A percentile compares a stretch with the other conserved stretches of the same genome.
These are phyloP conservation scores for Candida coquimbonensis DNA, from an alignment of 805 yeast genomes.

Conservation along the genomic window DNA sequence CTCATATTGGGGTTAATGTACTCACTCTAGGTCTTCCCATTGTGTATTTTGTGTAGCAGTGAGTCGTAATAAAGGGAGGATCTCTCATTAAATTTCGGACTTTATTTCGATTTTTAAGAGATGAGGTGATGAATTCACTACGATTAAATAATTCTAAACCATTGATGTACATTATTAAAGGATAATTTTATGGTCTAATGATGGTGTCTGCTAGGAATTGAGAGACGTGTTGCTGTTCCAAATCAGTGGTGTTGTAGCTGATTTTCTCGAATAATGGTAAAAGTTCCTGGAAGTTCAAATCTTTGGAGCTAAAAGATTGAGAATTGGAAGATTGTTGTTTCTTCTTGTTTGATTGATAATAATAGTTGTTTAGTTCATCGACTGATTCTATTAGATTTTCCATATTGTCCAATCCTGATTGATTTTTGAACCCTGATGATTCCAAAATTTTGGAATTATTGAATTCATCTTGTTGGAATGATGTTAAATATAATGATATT, in stretches of 20 bases:
- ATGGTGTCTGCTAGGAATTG: slow-evolving; percentile 19
- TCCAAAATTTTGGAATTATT: slow-evolving; percentile 15
- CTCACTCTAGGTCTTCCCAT: slow-evolving; percentile 23
- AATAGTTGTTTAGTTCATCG: slow-evolving; percentile 20
- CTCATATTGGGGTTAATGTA: neutral
- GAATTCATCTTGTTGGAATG: slow-evolving; percentile 15
- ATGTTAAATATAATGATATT: slow-evolving; percentile 47
- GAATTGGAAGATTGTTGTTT: slow-evolving; percentile 5
- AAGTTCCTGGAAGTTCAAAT: slow-evolving; percentile 20
- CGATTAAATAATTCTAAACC: no score
- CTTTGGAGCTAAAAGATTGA: slow-evolving; percentile 1
- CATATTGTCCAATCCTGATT: slow-evolving; percentile 13
- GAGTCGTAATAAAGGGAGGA: no score
- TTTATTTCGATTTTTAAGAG: no score
- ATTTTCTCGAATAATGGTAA: slow-evolving; percentile 26
- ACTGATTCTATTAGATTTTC: slow-evolving; percentile 20
- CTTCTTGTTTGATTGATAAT: slow-evolving; percentile 22
- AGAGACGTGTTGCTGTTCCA: slow-evolving; percentile 18
- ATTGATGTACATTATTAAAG: no score
- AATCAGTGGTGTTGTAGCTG: slow-evolving; percentile 20
- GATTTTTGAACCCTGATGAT: slow-evolving; percentile 13
- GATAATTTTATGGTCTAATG: slow-evolving; percentile 15
- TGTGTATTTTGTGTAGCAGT: no score
- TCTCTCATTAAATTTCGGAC: no score
- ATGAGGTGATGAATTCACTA: no score